Evolutionary conservation across 352 stramenopile genomes (phyloP), one percentile per base, ranked within the genome.

Genomic region (Lagenidium giganteum): DNA sequence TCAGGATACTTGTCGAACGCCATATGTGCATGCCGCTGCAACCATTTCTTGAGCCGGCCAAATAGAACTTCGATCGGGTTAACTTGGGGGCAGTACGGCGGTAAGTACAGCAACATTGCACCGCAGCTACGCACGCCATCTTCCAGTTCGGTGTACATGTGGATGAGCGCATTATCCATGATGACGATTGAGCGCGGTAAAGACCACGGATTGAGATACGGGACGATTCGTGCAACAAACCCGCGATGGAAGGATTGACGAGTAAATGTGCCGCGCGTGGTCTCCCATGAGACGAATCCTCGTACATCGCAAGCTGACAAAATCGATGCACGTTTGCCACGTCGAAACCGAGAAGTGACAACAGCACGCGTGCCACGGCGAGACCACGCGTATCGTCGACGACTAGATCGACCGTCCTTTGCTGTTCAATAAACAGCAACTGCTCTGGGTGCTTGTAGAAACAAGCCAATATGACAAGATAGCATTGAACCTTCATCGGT

Each of bases 41-140:
- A 29, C 45, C 45, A 59, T 11, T 43, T 29, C 20, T 47, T 61
- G 8, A 61, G 38, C 4, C 23, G 31, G 1, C 30, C 37, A 25
- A 57, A 51, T 5, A 34, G 17, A n/a, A 57, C 40, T 27, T 57
- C 48, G 13, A 51, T 57, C 3, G 48, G 48, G 22, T 57, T 57
- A 0, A 57, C 24, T 22, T 55, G 47, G 8, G 47, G 47, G 5
- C 27, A 48, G 28, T 55, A 55, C 14, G 38, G 47, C 6, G 47
- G 47, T 9, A 55, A 24, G 29, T 36, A 55, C 12, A 55, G 18
- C 0, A 55, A n/a, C 3, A 48, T 31, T 16, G 47, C 47, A 16
- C 47, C 37, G 18, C 29, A 32, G 9, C 24, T 14, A 13, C 48
- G 35, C 2, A 55, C 39, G 14, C 29, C 47, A 17, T 28, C 29